phyloP scores from a whole-genome alignment of 2,329 filamentous ascomycete species.

The Stagonosporopsis cucurbitacearum region DNA sequence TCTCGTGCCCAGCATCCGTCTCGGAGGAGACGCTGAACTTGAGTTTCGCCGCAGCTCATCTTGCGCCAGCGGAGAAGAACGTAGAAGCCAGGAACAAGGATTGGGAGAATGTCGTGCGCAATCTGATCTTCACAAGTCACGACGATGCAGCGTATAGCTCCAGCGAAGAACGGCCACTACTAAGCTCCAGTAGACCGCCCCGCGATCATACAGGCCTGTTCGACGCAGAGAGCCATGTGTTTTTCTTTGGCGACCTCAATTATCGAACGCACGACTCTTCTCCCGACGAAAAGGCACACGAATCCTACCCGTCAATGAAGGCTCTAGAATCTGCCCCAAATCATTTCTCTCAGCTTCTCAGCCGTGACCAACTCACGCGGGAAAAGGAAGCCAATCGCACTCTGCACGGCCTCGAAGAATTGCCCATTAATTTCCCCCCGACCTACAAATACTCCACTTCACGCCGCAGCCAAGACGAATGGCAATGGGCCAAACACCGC shows the following conservation, averaged over 20 bases:
- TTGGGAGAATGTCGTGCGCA: slow-evolving; percentile 83
- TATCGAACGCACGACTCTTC: slow-evolving; percentile 79
- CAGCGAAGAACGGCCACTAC: slow-evolving; percentile 43
- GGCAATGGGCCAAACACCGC: slow-evolving; percentile 80
- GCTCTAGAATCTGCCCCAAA: slow-evolving; percentile 55
- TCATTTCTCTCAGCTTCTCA: slow-evolving; percentile 72
- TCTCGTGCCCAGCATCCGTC: slow-evolving; percentile 49
- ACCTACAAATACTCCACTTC: slow-evolving; percentile 83
- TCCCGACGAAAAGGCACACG: slow-evolving; percentile 65
- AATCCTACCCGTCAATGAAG: slow-evolving; percentile 68
- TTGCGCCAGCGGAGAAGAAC: slow-evolving; percentile 86
- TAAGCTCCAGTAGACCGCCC: slow-evolving; percentile 29
- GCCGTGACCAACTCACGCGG: slow-evolving; percentile 77
- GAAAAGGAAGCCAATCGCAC: slow-evolving; percentile 74
- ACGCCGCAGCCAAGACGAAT: slow-evolving; percentile 51
- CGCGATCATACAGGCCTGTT: slow-evolving; percentile 70
- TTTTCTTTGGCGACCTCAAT: slow-evolving; percentile 91
- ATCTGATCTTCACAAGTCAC: slow-evolving; percentile 71
- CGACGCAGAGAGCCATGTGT: slow-evolving; percentile 75
- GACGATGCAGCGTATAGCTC: slow-evolving; percentile 40
- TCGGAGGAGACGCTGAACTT: slow-evolving; percentile 64
- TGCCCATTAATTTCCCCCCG: slow-evolving; percentile 78
- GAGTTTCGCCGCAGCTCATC: slow-evolving; percentile 86
- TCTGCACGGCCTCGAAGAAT: slow-evolving; percentile 79
- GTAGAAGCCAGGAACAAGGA: slow-evolving; percentile 79